phyloP scores from a whole-genome alignment of 345 rosid genomes.

The Camelina neglecta region DNA sequence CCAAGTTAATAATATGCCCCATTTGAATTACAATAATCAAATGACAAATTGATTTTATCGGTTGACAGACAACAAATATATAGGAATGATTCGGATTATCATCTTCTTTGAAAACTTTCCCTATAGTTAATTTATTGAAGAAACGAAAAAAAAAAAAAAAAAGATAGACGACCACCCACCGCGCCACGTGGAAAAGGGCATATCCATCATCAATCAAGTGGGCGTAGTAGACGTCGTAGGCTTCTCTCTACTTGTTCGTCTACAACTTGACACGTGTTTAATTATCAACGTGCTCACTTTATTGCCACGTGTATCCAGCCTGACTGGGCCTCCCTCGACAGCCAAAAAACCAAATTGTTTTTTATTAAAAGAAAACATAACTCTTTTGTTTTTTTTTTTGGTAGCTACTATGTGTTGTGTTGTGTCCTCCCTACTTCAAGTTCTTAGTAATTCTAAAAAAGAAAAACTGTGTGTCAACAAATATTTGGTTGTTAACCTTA shows the following conservation, averaged over 20 bases:
- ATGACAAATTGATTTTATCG: constrained; percentile 19
- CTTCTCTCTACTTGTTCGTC: constrained; percentile 37
- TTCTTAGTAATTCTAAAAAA: background rate
- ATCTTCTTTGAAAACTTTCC: background rate
- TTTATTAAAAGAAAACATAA: too few relatives aligned
- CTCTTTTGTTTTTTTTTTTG: too few relatives aligned
- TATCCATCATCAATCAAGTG: constrained; percentile 28
- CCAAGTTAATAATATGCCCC: constrained; percentile 34
- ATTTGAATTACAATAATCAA: constrained; percentile 1
- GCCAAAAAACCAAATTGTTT: background rate
- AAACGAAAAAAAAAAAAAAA: background rate
- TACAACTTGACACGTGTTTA: constrained; percentile 41
- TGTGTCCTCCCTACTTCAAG: background rate
- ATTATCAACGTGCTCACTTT: constrained; percentile 42
- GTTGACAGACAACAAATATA: constrained; percentile 15
- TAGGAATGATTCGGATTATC: background rate
- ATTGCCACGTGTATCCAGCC: constrained; percentile 49
- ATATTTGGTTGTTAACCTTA: background rate
- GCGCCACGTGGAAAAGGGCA: constrained; percentile 44
- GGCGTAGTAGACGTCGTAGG: background rate
- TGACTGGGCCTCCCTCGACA: constrained; percentile 37
- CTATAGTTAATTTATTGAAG: too few relatives aligned
- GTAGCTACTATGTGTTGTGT: too few relatives aligned
- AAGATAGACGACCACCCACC: constrained; percentile 44
- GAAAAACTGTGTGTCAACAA: background rate